Evolutionary conservation across 495 filamentous ascomycete genomes (phyloP).

Genomic region (Recurvomyces mirabilis): DNA sequence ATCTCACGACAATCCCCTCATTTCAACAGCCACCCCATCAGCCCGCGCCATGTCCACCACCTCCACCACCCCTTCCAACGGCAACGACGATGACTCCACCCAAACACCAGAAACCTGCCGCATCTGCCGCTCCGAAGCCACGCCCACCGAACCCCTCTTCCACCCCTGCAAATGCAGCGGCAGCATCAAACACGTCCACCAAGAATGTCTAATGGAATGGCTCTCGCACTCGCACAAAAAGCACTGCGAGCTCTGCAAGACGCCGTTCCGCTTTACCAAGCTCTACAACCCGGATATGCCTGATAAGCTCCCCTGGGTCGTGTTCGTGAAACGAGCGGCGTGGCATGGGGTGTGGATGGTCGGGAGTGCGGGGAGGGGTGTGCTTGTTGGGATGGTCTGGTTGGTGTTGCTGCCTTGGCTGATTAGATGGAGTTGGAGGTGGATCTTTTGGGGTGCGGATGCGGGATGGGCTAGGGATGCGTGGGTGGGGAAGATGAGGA

Average conservation of each 20-base stretch:
- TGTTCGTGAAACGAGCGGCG: constrained; percentile 66
- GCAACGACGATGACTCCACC: constrained; percentile 42
- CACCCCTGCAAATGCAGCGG: constrained; percentile 98
- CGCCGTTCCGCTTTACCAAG: constrained; percentile 93
- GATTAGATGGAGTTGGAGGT: constrained; percentile 82
- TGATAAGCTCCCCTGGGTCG: constrained; percentile 56
- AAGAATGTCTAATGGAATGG: constrained; percentile 97
- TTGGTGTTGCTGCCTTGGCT: constrained; percentile 76
- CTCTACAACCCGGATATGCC: constrained; percentile 93
- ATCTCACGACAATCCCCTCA: neutral
- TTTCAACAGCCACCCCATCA: constrained; percentile 27
- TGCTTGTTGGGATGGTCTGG: constrained; percentile 80
- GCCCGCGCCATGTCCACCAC: constrained; percentile 1
- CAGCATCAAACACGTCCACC: constrained; percentile 96
- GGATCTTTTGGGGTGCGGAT: constrained; percentile 90
- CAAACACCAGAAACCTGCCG: no score
- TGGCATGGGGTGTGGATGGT: constrained; percentile 59
- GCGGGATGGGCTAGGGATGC: constrained; percentile 55
- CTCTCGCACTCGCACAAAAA: constrained; percentile 96
- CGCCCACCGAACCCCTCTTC: constrained; percentile 78
- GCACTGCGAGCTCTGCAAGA: constrained; percentile 98
- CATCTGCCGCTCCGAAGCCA: constrained; percentile 86
- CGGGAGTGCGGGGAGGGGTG: constrained; percentile 62
- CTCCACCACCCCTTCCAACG: constrained; percentile 1
- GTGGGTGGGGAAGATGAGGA: constrained; percentile 6